Evolutionary conservation across 352 stramenopile genomes (phyloP), one percentile per base, ranked within the genome.

Genomic region (Phytophthora macrochlamydospora): DNA sequence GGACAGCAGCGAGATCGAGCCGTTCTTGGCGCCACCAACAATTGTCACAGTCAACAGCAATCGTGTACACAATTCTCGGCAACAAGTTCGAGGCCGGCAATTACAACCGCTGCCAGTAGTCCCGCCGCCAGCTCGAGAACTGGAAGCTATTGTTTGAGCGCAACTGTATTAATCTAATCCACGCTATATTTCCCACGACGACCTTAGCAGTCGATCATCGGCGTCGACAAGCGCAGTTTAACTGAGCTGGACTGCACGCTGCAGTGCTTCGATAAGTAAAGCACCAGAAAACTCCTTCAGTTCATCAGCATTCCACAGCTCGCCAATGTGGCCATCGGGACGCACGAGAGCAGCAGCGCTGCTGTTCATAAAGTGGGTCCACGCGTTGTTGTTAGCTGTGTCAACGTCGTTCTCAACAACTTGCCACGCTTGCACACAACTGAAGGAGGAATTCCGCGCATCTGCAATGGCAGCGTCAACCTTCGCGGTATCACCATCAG

Each of bases 321-420:
- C 72, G n/a, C 78, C 87, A 40, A 97, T 62, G 57, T 95, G 87
- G 33, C 87, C 86, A 61, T 97, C 89, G 8, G 89, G 89, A 54
- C 89, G 87, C 18, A 97, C 66, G 28, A 97, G 74, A 33, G 78
- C 73, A 30, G 82, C 86, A 2, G 54, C 50, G 13, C 79, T 64
- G 7, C 46, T 58, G 7, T 42, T 2, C 7, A 67, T 61, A 45
- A 94, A 94, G 43, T 62, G 63, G 2, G 30, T 18, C 83, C 83
- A 90, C 44, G 76, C 56, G 7, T 73, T 59, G 29, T 51, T 65
- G 42, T 61, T 69, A 7, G 31, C 46, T 4, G 51, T 44, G 45
- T 71, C 40, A n/a, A 24, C 59, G n/a, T 75, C 66, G 32, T 68
- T 54, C 32, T 74, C 44, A 6, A 68, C 29, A 38, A 83, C 48